Base-by-base conservation (phyloP, 2,329 filamentous ascomycete species). In the Hirsutella thompsonii region DNA sequence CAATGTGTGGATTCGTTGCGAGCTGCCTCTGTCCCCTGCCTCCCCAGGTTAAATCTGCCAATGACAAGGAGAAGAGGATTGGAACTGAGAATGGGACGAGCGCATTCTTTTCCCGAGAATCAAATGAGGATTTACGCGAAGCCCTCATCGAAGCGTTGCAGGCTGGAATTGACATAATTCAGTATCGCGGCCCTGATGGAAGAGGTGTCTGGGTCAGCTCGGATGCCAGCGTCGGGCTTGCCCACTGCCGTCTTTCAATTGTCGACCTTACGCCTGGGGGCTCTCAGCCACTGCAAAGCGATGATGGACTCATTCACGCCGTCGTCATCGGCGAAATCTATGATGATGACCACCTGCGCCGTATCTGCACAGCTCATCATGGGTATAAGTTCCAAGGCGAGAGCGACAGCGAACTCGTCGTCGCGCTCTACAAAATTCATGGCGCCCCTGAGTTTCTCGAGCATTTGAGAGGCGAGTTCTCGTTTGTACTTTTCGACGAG, bases 311-410 rank as follows among this genome's bases (percentile, higher is more conserved):
- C 2, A 57, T 77, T 16, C 70, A 76, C 49, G 71, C 70, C 2
- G 65, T 76, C 16, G 69, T 77, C 20, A 76, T 74, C 43, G 73
- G 74, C 21, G 73, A 77, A 51, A 61, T 78, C 18, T 78, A 78
- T 50, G 68, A 72, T 48, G 60, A 67, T 43, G 68, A 73, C 38
- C 48, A 53, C 11, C 59, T 72, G 14, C 61, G 69, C 21, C 48
- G 46, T 5, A 48, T 61, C 9, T 52, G 67, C 19, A 42, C 49
- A n/a, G 43, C 51, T 2, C 43, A 59, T 2, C 57, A 57, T 38
- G 49, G 52, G 9, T 71, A 71, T 51, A 38, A 48, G 2, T 76
- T 76, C 55, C 53, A 55, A 26, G 59, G 68, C 29, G 50, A 56
- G 23, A 66, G 63, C 36, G 72, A 76, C 47, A 68, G 65, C 30